Conservation (phyloP, 2,329 filamentous ascomycete species). For the Penicillium sp. region DNA sequence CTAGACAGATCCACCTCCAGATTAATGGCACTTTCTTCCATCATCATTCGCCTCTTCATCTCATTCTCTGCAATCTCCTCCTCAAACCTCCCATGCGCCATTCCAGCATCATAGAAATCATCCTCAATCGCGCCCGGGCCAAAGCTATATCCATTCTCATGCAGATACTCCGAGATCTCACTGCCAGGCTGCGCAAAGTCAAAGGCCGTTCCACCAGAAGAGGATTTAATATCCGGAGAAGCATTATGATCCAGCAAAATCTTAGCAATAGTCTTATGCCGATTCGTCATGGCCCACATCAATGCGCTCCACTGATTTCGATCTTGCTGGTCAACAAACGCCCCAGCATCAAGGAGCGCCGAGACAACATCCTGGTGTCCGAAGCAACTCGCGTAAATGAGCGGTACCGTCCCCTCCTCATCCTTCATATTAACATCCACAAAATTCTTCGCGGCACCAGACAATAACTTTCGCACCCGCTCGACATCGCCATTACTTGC, state of each 20-base stretch:
- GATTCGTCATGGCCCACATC: slow-evolving; percentile 99
- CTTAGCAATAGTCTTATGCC: slow-evolving; percentile 95
- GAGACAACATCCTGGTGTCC: slow-evolving; percentile 88
- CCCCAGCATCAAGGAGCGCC: slow-evolving; percentile 79
- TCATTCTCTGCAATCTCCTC: slow-evolving; percentile 97
- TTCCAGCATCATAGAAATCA: slow-evolving; percentile 91
- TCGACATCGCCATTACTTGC: slow-evolving; percentile 93
- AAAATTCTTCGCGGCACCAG: slow-evolving; percentile 70
- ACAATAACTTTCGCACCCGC: slow-evolving; percentile 73
- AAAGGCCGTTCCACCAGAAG: slow-evolving; percentile 87
- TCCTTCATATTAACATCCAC: slow-evolving; percentile 86
- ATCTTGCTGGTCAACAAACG: slow-evolving; percentile 88
- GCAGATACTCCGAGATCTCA: slow-evolving; percentile 93
- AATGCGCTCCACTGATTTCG: slow-evolving; percentile 95
- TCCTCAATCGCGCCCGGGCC: slow-evolving; percentile 51
- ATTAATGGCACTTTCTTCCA: slow-evolving; percentile 98
- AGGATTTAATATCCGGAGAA: slow-evolving; percentile 93
- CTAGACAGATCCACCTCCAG: slow-evolving; percentile 95
- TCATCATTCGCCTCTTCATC: slow-evolving; percentile 87
- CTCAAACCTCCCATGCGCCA: slow-evolving; percentile 91
- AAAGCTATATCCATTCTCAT: slow-evolving; percentile 83
- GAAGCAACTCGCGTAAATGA: slow-evolving; percentile 98
- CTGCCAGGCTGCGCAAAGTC: slow-evolving; percentile 95
- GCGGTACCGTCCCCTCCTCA: slow-evolving; percentile 90
- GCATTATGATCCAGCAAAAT: slow-evolving; percentile 87